A percentile compares a stretch with the other conserved stretches of the same genome.
These are phyloP conservation scores for Paramyrothecium roridum DNA, from an alignment of 2,329 filamentous ascomycete genomes.

Conservation along the genomic window DNA sequence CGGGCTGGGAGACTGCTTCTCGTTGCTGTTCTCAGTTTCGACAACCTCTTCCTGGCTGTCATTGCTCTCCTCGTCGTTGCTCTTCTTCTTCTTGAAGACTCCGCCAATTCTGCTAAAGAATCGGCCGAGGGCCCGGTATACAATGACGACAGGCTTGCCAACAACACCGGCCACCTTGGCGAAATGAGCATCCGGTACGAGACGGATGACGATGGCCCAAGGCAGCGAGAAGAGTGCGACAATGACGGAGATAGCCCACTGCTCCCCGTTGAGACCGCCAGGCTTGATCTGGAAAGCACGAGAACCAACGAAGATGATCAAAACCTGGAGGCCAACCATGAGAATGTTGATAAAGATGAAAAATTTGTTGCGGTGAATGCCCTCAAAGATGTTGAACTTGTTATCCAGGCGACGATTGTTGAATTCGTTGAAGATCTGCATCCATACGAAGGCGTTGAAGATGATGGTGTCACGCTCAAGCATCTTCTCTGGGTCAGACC, in stretches of 20 bases:
- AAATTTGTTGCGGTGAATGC: constrained; percentile 74
- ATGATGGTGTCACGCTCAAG: constrained; percentile 54
- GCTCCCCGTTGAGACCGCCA: constrained; percentile 54
- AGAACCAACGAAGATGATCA: constrained; percentile 82
- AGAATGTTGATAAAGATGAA: constrained; percentile 77
- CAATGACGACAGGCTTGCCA: neutral
- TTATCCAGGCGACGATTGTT: constrained; percentile 75
- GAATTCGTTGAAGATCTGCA: constrained; percentile 70
- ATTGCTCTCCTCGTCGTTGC: neutral
- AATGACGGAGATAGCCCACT: constrained; percentile 79
- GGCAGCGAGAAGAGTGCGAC: constrained; percentile 46
- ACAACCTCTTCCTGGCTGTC: neutral
- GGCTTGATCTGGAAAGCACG: constrained; percentile 65
- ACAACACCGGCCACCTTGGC: neutral
- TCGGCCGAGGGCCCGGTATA: neutral
- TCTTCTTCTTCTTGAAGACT: constrained; percentile 1
- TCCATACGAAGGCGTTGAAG: constrained; percentile 71
- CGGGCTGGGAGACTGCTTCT: neutral
- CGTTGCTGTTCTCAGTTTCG: neutral
- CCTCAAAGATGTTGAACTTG: constrained; percentile 83
- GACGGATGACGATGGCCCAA: constrained; percentile 44
- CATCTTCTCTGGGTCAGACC: constrained; percentile 12
- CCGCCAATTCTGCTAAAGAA: neutral
- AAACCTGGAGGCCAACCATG: constrained; percentile 79
- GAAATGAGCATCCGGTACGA: constrained; percentile 42